These are phyloP conservation scores for Westerdykella ornata DNA, from an alignment of 2,329 filamentous ascomycete species.

Conservation along the genomic window DNA sequence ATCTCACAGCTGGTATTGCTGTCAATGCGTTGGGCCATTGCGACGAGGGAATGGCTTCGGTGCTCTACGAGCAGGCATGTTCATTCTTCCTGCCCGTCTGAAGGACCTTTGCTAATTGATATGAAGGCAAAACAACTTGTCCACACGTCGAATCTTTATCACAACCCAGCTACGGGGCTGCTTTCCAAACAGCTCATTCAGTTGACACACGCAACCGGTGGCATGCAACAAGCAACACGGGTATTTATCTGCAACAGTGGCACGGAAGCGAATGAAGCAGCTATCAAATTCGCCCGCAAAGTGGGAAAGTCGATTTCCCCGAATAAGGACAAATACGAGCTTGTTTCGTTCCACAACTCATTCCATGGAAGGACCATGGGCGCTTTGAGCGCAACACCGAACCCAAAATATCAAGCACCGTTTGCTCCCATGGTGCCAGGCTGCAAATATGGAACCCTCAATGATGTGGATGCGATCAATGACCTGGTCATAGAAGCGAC, in stretches of 20 bases:
- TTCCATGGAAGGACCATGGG: slow-evolving; percentile 99
- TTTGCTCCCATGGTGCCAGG: slow-evolving; percentile 95
- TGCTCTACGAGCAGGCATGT: slow-evolving; percentile 69
- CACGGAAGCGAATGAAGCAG: slow-evolving; percentile 94
- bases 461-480: slow-evolving; percentile 67
- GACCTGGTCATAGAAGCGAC: slow-evolving; percentile 75
- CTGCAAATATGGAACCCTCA: slow-evolving; percentile 79
- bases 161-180: slow-evolving; percentile 90
- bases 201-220: slow-evolving; percentile 69
- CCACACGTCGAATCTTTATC: slow-evolving; percentile 93
- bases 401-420: slow-evolving; percentile 93
- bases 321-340: slow-evolving; percentile 65
- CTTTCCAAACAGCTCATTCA: slow-evolving; percentile 80
- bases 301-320: slow-evolving; percentile 70
- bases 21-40: slow-evolving; percentile 91
- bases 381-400: slow-evolving; percentile 87
- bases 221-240: slow-evolving; percentile 70
- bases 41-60: slow-evolving; percentile 66
- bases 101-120: slow-evolving; percentile 9
- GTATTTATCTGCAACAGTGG: slow-evolving; percentile 96
- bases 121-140: slow-evolving; percentile 59
- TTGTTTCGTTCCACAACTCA: slow-evolving; percentile 84
- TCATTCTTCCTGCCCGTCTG: slow-evolving; percentile 1
- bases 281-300: slow-evolving; percentile 94
- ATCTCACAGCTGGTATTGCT: slow-evolving; percentile 93